Evolutionary conservation across 441 rosid genomes (phyloP).

Genomic region (Jatropha podagrica): DNA sequence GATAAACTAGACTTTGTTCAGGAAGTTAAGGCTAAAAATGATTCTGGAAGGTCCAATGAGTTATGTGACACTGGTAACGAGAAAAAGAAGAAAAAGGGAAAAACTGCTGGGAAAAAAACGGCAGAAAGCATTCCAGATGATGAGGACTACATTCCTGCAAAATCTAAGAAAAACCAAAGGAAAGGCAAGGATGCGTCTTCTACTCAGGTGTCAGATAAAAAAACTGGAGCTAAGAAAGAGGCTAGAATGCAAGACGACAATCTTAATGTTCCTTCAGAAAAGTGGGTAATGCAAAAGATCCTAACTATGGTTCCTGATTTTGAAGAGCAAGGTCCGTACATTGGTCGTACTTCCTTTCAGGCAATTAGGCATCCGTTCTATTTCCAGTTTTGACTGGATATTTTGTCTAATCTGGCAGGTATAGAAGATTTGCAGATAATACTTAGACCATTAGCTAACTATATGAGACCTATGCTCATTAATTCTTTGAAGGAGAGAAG

Average conservation of each 20-base stretch:
- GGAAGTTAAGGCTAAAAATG: constrained; percentile 49
- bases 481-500: constrained; percentile 74
- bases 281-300: constrained; percentile 76
- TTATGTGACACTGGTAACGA: constrained; percentile 50
- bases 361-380: constrained; percentile 11
- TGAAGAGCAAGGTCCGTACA: constrained; percentile 74
- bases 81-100: constrained; percentile 82
- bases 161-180: constrained; percentile 87
- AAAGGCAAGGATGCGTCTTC: constrained; percentile 72
- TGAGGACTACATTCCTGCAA: constrained; percentile 58
- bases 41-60: constrained; percentile 48
- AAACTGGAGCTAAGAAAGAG: constrained; percentile 69
- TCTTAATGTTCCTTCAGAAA: constrained; percentile 64
- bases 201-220: constrained; percentile 49
- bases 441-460: constrained; percentile 59
- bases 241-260: constrained; percentile 56
- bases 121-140: constrained; percentile 59
- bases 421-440: constrained; percentile 57
- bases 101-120: constrained; percentile 55
- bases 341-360: constrained; percentile 11
- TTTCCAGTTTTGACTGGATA: constrained; percentile 21
- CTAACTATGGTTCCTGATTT: constrained; percentile 61
- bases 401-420: constrained; percentile 48
- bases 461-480: constrained; percentile 85
- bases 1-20: constrained; percentile 37